Conservation (phyloP, 139 green algal genomes). For the Chlorokybus atmophyticus region DNA sequence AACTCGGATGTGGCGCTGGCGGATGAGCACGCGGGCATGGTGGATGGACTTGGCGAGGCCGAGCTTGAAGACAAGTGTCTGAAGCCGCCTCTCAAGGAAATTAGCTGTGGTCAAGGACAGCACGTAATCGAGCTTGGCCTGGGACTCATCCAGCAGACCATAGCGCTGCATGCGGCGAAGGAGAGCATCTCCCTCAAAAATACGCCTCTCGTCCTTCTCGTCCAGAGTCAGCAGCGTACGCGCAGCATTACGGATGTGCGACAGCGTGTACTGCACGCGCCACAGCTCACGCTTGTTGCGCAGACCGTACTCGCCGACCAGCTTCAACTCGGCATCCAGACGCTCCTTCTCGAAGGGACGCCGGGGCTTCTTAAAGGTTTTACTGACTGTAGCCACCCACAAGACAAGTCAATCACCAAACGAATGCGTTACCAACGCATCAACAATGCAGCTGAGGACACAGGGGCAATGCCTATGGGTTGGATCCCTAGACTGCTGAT, state of each 20-base stretch:
- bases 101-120: constrained; percentile 76
- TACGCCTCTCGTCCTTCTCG: constrained; percentile 85
- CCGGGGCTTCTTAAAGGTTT: constrained; percentile 98
- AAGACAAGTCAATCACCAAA: constrained; percentile 1
- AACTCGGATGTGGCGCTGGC: constrained; percentile 96
- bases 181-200: constrained; percentile 88
- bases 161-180: constrained; percentile 87
- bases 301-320: constrained; percentile 98
- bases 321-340: constrained; percentile 95
- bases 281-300: constrained; percentile 99
- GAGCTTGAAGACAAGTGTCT: constrained; percentile 99
- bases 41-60: constrained; percentile 98
- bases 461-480: background rate
- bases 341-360: constrained; percentile 99
- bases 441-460: background rate
- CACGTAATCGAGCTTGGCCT: constrained; percentile 99
- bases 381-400: constrained; percentile 50
- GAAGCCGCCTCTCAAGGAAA: constrained; percentile 77
- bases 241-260: constrained; percentile 80
- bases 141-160: constrained; percentile 69
- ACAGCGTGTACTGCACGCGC: constrained; percentile 83
- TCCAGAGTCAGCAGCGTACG: constrained; percentile 90
- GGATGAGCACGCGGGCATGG: constrained; percentile 95
- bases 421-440: background rate
- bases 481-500: background rate